A percentile compares a stretch with the other conserved stretches of the same genome.
These are phyloP conservation scores for Metschnikowia dekortorum DNA, from an alignment of 805 yeast genomes.

Conservation along the genomic window DNA sequence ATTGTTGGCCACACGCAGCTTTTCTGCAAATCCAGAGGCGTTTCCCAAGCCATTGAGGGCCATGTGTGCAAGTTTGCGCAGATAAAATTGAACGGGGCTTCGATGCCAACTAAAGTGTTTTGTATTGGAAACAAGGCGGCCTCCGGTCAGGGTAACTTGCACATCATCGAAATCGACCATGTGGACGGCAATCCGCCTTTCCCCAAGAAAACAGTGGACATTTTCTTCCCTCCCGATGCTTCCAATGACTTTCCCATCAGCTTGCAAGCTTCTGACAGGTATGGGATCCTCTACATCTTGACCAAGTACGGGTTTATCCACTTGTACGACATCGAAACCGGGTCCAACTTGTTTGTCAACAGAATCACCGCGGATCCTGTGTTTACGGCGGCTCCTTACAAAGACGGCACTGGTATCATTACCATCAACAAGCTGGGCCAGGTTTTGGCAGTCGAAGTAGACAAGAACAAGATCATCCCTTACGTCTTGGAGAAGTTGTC, in stretches of 20 bases:
- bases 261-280: conserved; percentile 77
- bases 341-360: conserved; percentile 88
- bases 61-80: conserved; percentile 90
- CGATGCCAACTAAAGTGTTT: conserved; percentile 75
- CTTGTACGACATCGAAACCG: conserved; percentile 89
- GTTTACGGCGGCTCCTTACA: conserved; percentile 77
- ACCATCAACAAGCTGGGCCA: conserved; percentile 95
- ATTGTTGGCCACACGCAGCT: conserved; percentile 96
- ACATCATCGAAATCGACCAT: conserved; percentile 94
- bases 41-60: conserved; percentile 96
- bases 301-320: conserved; percentile 97
- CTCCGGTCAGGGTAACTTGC: conserved; percentile 67
- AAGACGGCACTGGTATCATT: conserved; percentile 74
- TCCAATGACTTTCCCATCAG: conserved; percentile 94
- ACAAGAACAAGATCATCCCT: conserved; percentile 80
- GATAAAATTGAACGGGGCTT: conserved; percentile 67
- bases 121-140: conserved; percentile 89
- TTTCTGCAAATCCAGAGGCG: conserved; percentile 80
- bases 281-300: conserved; percentile 81
- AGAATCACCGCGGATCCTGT: conserved; percentile 95
- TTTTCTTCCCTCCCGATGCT: conserved; percentile 96
- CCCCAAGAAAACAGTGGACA: conserved; percentile 84
- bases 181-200: conserved; percentile 79
- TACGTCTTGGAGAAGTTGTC: conserved; percentile 83
- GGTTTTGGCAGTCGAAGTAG: conserved; percentile 85